Percentiles rank a stretch among this genome's conserved stretches.
These are phyloP conservation scores for Wallacemonas sp. DNA, from an alignment of 208 protist genomes.

Conservation along the genomic window DNA sequence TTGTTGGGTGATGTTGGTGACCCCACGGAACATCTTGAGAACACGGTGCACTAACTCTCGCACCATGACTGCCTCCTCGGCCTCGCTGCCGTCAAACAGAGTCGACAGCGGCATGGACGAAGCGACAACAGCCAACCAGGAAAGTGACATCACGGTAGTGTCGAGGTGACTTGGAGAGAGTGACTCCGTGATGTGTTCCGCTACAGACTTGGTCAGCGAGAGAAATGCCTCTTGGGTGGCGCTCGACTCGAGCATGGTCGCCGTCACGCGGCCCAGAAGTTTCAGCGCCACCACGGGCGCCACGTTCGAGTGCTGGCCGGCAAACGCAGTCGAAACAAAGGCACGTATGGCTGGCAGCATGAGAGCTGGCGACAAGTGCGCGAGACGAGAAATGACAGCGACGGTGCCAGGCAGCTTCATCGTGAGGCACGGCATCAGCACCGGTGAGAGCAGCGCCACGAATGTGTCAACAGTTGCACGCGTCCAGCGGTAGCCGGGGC, in stretches of 20 bases:
- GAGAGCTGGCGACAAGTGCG: slow-evolving; percentile 37
- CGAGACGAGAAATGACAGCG: slow-evolving; percentile 32
- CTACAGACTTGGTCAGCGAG: slow-evolving; percentile 4
- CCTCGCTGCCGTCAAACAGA: neutral
- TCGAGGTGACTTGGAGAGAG: neutral
- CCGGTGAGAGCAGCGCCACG: slow-evolving; percentile 45
- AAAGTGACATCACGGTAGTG: neutral
- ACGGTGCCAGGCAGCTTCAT: slow-evolving; percentile 20
- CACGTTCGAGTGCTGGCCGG: slow-evolving; percentile 29
- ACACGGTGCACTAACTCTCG: slow-evolving; percentile 1
- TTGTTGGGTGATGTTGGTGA: neutral
- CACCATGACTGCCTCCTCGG: neutral
- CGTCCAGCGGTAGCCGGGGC: slow-evolving; percentile 35
- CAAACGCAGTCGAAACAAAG: slow-evolving; percentile 19
- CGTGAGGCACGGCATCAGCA: slow-evolving; percentile 38
- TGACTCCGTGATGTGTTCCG: neutral
- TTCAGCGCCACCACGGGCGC: slow-evolving; percentile 34
- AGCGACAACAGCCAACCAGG: neutral
- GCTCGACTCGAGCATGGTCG: slow-evolving; percentile 12
- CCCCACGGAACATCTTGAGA: neutral
- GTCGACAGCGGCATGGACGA: neutral
- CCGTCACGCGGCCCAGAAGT: slow-evolving; percentile 21
- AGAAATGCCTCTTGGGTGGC: slow-evolving; percentile 12
- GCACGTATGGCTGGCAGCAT: slow-evolving; percentile 26
- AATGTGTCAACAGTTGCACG: slow-evolving; percentile 40